Evolutionary conservation across 371 early-diverging fungal species (phyloP), one percentile per base, ranked within the genome.

Genomic region (Saksenaea vasiformis): DNA sequence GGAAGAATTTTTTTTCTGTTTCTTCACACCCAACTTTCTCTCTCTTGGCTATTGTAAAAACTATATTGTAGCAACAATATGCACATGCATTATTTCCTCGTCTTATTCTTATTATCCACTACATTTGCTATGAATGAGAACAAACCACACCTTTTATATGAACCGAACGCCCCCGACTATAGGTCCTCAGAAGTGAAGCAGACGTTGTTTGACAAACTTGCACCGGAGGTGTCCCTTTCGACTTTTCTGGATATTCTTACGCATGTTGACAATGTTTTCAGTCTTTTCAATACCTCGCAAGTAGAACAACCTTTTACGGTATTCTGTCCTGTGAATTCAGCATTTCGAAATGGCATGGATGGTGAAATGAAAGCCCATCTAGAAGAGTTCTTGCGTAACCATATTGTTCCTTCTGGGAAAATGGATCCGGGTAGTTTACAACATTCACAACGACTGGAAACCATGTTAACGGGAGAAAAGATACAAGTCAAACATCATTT

Each of bases 181-280:
- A 56, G 61, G 60, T 41, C 60, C 56, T 44, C 72, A 31, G 63
- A 51, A 13, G 44, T 37, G 24, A 24, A 41, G 19, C 73, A 78
- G 54, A 76, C 82, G 14, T 63, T 82, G 43, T 78, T 82, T 68
- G 82, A 82, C 62, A 75, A 70, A 62, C 61, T 82, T 22, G 79
- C 82, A 13, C 75, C 73, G 1, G 82, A 82, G 37, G 54, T 72
- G 38, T 63, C 76, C 5, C 51, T 82, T 1, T 73, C 76, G n/a
- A 82, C 78, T 5, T 82, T 79, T 64, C 66, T 82, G 65, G 78
- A 76, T 58, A 70, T 77, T 15, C 56, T 82, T 26, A 78, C 72
- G 2, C 76, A 72, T 59, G 72, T 68, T 8, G 71, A 71, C 8
- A 68, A 67, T 58, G 58, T 82, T 0, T 60, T 82, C 24, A 35